phyloP scores from a whole-genome alignment of 2,329 filamentous ascomycete genomes.

The Calonectria fujianensis region DNA sequence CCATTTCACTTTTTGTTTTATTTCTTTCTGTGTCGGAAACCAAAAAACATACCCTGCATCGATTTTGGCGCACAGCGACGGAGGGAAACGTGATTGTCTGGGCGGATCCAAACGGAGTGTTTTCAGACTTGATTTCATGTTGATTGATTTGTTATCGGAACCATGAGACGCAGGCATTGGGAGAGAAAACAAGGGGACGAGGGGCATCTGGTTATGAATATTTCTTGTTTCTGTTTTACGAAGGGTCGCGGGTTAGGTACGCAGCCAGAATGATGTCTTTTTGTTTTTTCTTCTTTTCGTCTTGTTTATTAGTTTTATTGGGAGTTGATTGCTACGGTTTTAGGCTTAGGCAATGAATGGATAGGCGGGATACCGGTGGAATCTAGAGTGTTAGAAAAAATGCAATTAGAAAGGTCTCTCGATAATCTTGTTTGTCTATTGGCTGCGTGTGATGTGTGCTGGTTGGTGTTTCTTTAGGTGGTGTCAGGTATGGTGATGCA shows the following conservation, averaged over 20 bases:
- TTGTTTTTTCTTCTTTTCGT: conserved; percentile 36
- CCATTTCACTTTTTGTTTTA: conserved; percentile 41
- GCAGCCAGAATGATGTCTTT: conserved; percentile 52
- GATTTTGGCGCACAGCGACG: conserved; percentile 51
- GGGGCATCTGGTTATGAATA: conserved; percentile 5
- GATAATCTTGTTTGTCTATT: conserved; percentile 9
- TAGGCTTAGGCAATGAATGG: conserved; percentile 41
- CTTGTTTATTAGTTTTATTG: conserved; percentile 33
- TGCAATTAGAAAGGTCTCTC: conserved; percentile 29
- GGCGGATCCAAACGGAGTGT: conserved; percentile 45
- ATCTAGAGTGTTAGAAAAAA: conserved; percentile 58
- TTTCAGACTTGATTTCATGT: conserved; percentile 24
- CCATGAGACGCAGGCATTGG: not conserved
- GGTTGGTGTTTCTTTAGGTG: not conserved
- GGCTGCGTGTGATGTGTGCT: not conserved
- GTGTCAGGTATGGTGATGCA: not conserved
- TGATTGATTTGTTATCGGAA: conserved; percentile 24
- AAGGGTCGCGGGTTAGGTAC: conserved; percentile 35
- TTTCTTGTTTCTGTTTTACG: not conserved
- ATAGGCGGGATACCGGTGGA: conserved; percentile 37
- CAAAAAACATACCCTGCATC: conserved; percentile 57
- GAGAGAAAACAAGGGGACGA: conserved; percentile 24
- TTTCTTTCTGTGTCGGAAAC: conserved; percentile 34
- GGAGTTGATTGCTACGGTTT: conserved; percentile 31
- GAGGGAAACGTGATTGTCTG: conserved; percentile 42